phyloP scores from a whole-genome alignment of 139 green algal genomes.

The Nannochloris sp. region DNA sequence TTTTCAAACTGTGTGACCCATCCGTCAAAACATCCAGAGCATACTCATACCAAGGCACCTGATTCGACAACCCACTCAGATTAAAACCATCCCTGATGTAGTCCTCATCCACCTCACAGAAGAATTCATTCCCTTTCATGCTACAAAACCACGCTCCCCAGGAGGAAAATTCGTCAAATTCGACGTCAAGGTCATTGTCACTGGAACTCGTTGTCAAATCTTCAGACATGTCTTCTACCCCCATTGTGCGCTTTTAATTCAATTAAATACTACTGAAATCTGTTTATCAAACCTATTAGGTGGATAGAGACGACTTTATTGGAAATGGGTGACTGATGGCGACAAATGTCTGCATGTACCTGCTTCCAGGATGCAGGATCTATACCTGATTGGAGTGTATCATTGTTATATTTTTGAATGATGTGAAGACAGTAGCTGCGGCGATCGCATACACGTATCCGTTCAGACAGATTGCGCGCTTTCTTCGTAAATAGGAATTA shows the following conservation, averaged over 20 bases:
- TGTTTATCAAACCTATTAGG: not conserved
- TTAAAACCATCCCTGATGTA: slow-evolving; percentile 99
- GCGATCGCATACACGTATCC: too few species aligned
- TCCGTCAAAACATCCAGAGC: slow-evolving; percentile 84
- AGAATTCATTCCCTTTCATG: slow-evolving; percentile 82
- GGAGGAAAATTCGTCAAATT: slow-evolving; percentile 34
- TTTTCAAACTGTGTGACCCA: slow-evolving; percentile 8
- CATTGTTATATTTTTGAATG: too few species aligned
- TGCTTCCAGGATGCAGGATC: too few species aligned
- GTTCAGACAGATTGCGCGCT: too few species aligned
- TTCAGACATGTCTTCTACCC: not conserved
- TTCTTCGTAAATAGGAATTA: not conserved
- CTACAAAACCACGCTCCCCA: slow-evolving; percentile 93
- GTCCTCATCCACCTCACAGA: slow-evolving; percentile 86
- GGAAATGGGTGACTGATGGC: too few species aligned
- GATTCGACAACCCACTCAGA: slow-evolving; percentile 74
- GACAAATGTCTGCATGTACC: too few species aligned
- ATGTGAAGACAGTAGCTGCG: too few species aligned
- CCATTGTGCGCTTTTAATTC: not conserved
- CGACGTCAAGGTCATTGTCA: not conserved
- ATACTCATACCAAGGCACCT: slow-evolving; percentile 98
- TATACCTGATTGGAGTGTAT: too few species aligned
- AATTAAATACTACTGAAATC: not conserved
- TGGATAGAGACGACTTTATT: too few species aligned
- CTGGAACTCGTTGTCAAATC: slow-evolving; percentile 1